Conservation (phyloP, 352 stramenopile species). For the Thraustochytrium striatum region DNA sequence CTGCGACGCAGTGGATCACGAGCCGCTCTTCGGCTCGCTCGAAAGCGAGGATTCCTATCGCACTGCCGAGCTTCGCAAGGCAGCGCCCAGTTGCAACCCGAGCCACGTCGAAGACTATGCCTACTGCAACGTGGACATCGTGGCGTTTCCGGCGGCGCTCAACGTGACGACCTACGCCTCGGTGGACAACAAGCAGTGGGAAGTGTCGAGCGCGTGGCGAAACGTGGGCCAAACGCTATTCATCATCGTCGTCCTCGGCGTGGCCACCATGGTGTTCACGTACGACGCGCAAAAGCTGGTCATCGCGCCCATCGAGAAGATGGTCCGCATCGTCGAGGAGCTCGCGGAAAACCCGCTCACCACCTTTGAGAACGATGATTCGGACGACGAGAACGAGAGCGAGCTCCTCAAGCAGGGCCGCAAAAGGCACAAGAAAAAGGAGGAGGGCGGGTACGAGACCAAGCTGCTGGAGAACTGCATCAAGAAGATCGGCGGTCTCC, state of each 20-base stretch:
- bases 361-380: conserved; percentile 62
- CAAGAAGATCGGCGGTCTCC: conserved; percentile 80
- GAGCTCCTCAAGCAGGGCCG: conserved; percentile 60
- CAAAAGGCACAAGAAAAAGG: conserved; percentile 59
- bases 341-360: conserved; percentile 70
- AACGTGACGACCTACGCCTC: neutral
- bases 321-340: conserved; percentile 79
- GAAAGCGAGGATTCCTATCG: no score
- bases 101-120: no score
- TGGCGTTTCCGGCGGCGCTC: no score
- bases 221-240: conserved; percentile 75
- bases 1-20: no score
- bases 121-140: no score
- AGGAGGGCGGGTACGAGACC: conserved; percentile 76
- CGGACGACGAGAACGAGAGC: conserved; percentile 69
- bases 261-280: conserved; percentile 85
- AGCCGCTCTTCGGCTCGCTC: neutral
- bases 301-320: conserved; percentile 91
- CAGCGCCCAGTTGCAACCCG: no score
- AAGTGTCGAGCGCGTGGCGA: conserved; percentile 22
- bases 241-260: conserved; percentile 80
- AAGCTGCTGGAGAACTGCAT: conserved; percentile 91
- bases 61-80: no score
- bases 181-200: conserved; percentile 2
- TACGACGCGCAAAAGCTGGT: conserved; percentile 87